Evolutionary conservation across 768 basidiomycete genomes (phyloP).

Genomic region (Mycena filopes): DNA sequence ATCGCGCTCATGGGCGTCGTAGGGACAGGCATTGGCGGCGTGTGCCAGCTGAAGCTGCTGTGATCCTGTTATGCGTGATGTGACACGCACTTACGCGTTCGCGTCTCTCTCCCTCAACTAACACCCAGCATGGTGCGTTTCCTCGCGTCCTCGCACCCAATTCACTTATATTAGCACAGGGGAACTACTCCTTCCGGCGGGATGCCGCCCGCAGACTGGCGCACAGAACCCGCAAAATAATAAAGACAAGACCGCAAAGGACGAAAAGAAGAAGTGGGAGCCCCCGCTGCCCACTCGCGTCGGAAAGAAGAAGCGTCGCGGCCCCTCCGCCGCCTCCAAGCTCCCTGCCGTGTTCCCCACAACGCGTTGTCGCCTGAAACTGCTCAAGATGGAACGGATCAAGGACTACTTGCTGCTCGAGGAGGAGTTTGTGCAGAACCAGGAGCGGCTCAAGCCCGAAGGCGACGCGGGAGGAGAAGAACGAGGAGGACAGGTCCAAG

Average conservation of each 20-base stretch:
- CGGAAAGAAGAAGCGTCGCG: constrained; percentile 95
- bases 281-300: constrained; percentile 96
- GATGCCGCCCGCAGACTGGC: constrained; percentile 59
- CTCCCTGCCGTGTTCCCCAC: constrained; percentile 94
- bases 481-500: constrained; percentile 92
- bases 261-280: constrained; percentile 95
- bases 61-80: constrained; percentile 34
- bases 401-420: constrained; percentile 97
- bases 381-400: constrained; percentile 97
- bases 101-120: constrained; percentile 24
- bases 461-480: constrained; percentile 92
- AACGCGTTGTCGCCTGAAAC: constrained; percentile 93
- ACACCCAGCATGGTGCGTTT: constrained; percentile 38
- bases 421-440: constrained; percentile 94
- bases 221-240: constrained; percentile 57
- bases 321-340: constrained; percentile 91
- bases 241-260: constrained; percentile 48
- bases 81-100: constrained; percentile 62
- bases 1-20: constrained; percentile 67
- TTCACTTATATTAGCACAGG: constrained; percentile 53
- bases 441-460: constrained; percentile 90
- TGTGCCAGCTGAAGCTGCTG: constrained; percentile 26
- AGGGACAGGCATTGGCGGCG: constrained; percentile 38
- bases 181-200: constrained; percentile 78
- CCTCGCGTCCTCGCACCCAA: constrained; percentile 9